Conservation (phyloP, 2,329 filamentous ascomycete species). For the Pezicula carpinea region DNA sequence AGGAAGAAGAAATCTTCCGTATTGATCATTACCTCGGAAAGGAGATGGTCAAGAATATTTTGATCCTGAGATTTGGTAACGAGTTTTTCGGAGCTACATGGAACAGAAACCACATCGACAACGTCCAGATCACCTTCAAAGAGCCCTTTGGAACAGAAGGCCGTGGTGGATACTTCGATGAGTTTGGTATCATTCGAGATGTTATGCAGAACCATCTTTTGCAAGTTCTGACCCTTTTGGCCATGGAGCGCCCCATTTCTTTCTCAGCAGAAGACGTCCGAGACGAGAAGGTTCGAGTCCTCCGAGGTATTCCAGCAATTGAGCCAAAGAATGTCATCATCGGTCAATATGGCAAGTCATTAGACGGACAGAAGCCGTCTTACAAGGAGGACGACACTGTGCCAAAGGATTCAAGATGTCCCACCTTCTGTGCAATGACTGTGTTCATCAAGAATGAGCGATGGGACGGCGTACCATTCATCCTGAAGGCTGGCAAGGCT, state of each 20-base stretch:
- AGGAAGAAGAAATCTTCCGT: conserved; percentile 96
- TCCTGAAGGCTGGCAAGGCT: conserved; percentile 98
- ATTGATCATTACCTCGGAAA: conserved; percentile 99
- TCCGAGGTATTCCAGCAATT: conserved; percentile 87
- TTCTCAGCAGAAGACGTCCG: conserved; percentile 98
- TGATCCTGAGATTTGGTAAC: conserved; percentile 97
- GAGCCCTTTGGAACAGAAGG: conserved; percentile 98
- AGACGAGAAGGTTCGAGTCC: conserved; percentile 96
- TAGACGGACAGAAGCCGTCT: conserved; percentile 92
- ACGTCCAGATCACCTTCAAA: conserved; percentile 98
- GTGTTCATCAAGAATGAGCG: conserved; percentile 99
- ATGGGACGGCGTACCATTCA: conserved; percentile 99
- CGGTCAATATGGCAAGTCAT: conserved; percentile 93
- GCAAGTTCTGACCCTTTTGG: conserved; percentile 90
- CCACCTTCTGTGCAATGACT: conserved; percentile 95
- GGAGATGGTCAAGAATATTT: conserved; percentile 99
- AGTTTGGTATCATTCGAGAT: conserved; percentile 98
- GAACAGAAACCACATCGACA: conserved; percentile 99
- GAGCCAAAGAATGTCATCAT: conserved; percentile 99
- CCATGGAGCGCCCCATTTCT: conserved; percentile 97
- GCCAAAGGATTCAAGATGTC: conserved; percentile 93
- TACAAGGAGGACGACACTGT: conserved; percentile 99
- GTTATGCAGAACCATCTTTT: conserved; percentile 99
- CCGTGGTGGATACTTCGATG: conserved; percentile 96
- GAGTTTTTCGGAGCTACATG: conserved; percentile 98